A percentile compares a stretch with the other conserved stretches of the same genome.
These are phyloP conservation scores for Salix purpurea DNA, from an alignment of 345 rosid species.

Conservation along the genomic window DNA sequence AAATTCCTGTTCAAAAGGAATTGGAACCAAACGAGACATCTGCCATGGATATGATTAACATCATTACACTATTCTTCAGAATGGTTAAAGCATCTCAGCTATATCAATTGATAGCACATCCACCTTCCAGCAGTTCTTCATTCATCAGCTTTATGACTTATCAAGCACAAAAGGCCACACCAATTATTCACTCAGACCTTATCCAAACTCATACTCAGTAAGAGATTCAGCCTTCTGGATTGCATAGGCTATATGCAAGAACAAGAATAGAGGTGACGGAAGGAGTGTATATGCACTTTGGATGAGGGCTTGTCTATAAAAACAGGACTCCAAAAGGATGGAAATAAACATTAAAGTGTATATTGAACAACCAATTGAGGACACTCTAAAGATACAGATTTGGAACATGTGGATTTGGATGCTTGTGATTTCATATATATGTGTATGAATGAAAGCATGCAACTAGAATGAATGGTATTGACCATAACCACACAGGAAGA, in stretches of 20 bases:
- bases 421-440: not conserved
- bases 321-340: not conserved
- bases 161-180: not conserved
- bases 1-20: not conserved
- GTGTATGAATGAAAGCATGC: not conserved
- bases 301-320: not conserved
- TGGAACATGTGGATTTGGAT: not conserved
- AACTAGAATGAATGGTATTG: not conserved
- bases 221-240: not conserved
- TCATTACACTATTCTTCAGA: not conserved
- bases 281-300: not conserved
- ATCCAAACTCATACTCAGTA: not conserved
- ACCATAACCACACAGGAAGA: not conserved
- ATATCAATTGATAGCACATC: not conserved
- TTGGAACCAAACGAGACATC: not conserved
- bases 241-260: not conserved
- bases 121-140: not conserved
- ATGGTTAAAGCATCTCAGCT: not conserved
- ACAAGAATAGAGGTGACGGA: not conserved
- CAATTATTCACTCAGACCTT: not conserved
- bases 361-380: not conserved
- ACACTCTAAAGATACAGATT: not conserved
- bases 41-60: not conserved
- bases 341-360: not conserved
- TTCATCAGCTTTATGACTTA: not conserved